Conservation (phyloP, 2,329 filamentous ascomycete species). For the Aspergillaceae sp. region DNA sequence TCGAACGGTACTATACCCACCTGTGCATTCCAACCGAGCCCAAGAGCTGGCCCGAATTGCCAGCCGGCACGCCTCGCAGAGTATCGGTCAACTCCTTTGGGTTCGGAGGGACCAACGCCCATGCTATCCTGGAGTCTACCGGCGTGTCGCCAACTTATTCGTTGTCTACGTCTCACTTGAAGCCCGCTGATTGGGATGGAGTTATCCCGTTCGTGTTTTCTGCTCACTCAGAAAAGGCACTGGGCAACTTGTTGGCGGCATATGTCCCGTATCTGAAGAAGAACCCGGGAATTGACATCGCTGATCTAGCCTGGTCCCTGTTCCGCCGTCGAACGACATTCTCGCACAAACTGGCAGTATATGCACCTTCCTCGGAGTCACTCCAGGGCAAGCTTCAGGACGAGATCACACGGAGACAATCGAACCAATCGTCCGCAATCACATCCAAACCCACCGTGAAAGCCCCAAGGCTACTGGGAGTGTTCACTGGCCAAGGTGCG, state of each 20-base stretch:
- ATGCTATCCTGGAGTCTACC: slow-evolving; percentile 1
- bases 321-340: neutral
- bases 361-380: neutral
- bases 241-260: neutral
- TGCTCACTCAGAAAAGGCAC: neutral
- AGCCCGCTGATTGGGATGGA: too few relatives aligned
- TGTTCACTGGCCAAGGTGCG: slow-evolving; percentile 18
- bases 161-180: neutral
- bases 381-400: neutral
- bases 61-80: slow-evolving; percentile 3
- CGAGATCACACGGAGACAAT: neutral
- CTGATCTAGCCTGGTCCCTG: neutral
- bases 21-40: neutral
- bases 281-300: neutral
- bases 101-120: slow-evolving; percentile 10
- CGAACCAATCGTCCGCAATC: neutral
- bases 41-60: slow-evolving; percentile 11
- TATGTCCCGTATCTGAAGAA: neutral
- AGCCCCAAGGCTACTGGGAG: slow-evolving; percentile 7
- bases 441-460: neutral
- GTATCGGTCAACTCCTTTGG: slow-evolving; percentile 22
- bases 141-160: too few relatives aligned
- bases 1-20: slow-evolving; percentile 5
- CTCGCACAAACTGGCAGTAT: neutral
- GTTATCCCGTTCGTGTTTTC: neutral